Base-by-base conservation (phyloP, 768 basidiomycete species). In the Gelatoporia subvermispora region DNA sequence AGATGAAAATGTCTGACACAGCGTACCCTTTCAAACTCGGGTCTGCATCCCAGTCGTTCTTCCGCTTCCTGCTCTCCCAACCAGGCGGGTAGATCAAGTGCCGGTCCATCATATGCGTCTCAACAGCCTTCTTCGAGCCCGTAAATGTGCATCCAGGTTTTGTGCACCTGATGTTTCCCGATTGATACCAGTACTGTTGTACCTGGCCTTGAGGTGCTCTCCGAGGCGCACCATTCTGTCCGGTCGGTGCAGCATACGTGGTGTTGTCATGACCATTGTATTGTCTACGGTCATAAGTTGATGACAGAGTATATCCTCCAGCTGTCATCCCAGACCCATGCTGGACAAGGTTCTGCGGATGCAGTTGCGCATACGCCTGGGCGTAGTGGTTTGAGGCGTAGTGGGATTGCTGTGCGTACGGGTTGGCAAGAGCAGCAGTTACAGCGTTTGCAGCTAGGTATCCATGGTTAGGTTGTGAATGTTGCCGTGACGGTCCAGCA, bases 81-180 rank as follows among this genome's bases (percentile, higher is more conserved):
- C 81, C 84, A 38, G 78, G 75, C 20, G 91, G 90, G 54, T 80
- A 90, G 41, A 92, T 81, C 37, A 93, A 73, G 64, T 93, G 90
- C n/a, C 89, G 75, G 57, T 92, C 90, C 89, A 91, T 92, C 81
- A 82, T 85, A 60, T 93, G 91, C 23, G 71, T 73, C 63, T 91
- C 85, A 15, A 91, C 78, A 21, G 79, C 69, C 61, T 88, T 87
- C 35, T 71, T 68, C 3, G 88, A 84, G 28, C 86, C 89, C 35
- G 69, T 69, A 57, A 88, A 93, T 5, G 63, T 56, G 62, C 90
- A 93, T n/a, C 74, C 73, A 37, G 67, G 71, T 56, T 84, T 72
- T 8, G 76, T 73, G 62, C 88, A 91, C 46, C 76, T 74, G 53
- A 54, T 62, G 55, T 70, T 74, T 3, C 88, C 88, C 35, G 79